Conservation (phyloP, 2,329 filamentous ascomycete species). For the Xylariaceae sp. region DNA sequence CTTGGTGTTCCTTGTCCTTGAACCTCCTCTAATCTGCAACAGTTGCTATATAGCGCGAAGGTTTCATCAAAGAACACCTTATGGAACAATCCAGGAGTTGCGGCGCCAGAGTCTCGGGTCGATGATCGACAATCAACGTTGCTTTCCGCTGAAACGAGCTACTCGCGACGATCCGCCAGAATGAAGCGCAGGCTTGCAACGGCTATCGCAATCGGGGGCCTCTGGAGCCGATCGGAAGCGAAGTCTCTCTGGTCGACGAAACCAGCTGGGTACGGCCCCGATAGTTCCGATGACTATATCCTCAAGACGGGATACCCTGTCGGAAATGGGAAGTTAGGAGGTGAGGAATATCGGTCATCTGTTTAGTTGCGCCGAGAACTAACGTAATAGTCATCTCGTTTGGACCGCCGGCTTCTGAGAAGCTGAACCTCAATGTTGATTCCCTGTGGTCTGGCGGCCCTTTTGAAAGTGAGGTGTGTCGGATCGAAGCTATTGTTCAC, state of each 20-base stretch:
- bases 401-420: slow-evolving; percentile 39
- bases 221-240: slow-evolving; percentile 3
- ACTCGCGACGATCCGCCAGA: background rate
- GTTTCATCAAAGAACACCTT: background rate
- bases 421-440: slow-evolving; percentile 43
- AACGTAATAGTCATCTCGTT: slow-evolving; percentile 36
- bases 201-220: background rate
- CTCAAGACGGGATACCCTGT: slow-evolving; percentile 40
- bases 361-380: background rate
- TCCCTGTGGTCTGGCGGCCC: slow-evolving; percentile 47
- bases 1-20: background rate
- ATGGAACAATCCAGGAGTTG: background rate
- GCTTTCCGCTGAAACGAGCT: slow-evolving; percentile 1
- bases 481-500: background rate
- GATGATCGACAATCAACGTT: background rate
- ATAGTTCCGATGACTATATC: slow-evolving; percentile 21
- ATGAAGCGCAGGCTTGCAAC: slow-evolving; percentile 8
- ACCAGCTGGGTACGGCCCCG: slow-evolving; percentile 19
- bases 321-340: slow-evolving; percentile 45
- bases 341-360: slow-evolving; percentile 22
- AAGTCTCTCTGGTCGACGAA: slow-evolving; percentile 20
- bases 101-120: no score
- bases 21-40: background rate
- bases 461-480: slow-evolving; percentile 38
- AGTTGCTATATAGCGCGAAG: background rate